These are phyloP conservation scores for Kurtzmaniella natalensis DNA, from an alignment of 1,139 yeast genomes.

Conservation along the genomic window DNA sequence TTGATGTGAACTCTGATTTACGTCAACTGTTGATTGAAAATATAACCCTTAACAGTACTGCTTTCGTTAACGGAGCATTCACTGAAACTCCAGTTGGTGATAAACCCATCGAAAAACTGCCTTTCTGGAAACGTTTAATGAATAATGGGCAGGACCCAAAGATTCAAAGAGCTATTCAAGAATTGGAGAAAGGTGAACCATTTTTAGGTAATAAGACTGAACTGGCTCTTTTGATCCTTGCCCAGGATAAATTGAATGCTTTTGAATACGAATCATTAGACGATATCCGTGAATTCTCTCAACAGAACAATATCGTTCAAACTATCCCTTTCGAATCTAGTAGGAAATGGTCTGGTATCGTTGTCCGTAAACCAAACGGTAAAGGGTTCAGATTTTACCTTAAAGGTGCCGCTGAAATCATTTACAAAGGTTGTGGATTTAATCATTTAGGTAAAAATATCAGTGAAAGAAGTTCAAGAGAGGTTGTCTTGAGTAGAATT, in stretches of 20 bases:
- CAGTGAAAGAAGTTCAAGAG: constrained; percentile 30
- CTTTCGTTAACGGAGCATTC: constrained; percentile 65
- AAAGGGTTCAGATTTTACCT: constrained; percentile 59
- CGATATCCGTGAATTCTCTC: constrained; percentile 32
- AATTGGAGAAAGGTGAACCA: constrained; percentile 34
- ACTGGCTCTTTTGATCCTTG: constrained; percentile 75
- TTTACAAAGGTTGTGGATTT: constrained; percentile 57
- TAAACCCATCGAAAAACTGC: constrained; percentile 24
- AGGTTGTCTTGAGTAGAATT: constrained; percentile 42
- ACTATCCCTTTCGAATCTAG: constrained; percentile 88
- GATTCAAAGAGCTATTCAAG: constrained; percentile 4
- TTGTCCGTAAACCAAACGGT: constrained; percentile 39
- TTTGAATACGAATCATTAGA: constrained; percentile 37
- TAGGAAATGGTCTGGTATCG: constrained; percentile 88
- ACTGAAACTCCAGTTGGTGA: constrained; percentile 31
- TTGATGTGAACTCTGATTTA: constrained; percentile 24
- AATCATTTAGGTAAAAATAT: constrained; percentile 18
- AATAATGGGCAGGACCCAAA: not conserved
- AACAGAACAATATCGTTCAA: constrained; percentile 52
- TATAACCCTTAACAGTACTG: constrained; percentile 77
- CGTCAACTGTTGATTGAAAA: constrained; percentile 49
- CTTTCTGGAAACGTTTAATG: constrained; percentile 5
- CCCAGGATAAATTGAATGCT: constrained; percentile 51
- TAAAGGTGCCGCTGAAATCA: constrained; percentile 94
- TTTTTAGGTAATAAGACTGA: constrained; percentile 94